These are phyloP conservation scores for Chlamydomonas schloesseri DNA, from an alignment of 139 green algal genomes.

Conservation along the genomic window DNA sequence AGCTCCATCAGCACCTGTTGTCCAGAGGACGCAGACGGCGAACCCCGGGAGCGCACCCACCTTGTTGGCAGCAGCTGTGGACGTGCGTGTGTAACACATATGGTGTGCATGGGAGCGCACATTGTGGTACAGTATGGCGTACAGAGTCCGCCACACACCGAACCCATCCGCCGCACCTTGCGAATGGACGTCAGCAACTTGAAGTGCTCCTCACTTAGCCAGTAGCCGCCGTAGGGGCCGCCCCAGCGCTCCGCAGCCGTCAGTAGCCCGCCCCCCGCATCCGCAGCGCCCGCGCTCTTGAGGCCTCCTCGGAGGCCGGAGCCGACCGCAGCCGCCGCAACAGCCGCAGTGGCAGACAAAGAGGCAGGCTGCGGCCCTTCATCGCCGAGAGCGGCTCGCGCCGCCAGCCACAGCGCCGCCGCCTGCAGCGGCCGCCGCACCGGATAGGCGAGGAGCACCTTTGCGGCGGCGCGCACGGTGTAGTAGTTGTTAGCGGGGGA, in stretches of 20 bases:
- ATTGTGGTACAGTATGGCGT: no score
- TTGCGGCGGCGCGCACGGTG: not conserved
- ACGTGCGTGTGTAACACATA: no score
- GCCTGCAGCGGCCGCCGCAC: conserved; percentile 42
- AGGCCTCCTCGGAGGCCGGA: not conserved
- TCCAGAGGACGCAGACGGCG: no score
- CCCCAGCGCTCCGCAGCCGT: no score
- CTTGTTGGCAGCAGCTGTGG: no score
- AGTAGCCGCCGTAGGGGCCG: no score
- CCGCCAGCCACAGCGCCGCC: conserved; percentile 24
- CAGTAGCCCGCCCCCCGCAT: not conserved
- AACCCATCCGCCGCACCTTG: conserved; percentile 10
- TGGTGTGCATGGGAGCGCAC: no score
- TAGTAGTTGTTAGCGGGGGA: no score
- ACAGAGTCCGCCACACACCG: no score
- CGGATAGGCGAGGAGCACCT: conserved; percentile 38
- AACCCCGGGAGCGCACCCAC: no score
- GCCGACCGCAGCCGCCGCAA: not conserved
- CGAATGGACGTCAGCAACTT: not conserved
- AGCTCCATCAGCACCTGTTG: conserved; percentile 39
- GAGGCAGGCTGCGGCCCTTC: not conserved
- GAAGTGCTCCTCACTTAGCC: not conserved
- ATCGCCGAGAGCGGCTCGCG: not conserved
- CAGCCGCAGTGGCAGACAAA: not conserved
- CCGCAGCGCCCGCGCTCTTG: no score